Evolutionary conservation across 495 filamentous ascomycete species (phyloP).

Genomic region (Neurospora africana): DNA sequence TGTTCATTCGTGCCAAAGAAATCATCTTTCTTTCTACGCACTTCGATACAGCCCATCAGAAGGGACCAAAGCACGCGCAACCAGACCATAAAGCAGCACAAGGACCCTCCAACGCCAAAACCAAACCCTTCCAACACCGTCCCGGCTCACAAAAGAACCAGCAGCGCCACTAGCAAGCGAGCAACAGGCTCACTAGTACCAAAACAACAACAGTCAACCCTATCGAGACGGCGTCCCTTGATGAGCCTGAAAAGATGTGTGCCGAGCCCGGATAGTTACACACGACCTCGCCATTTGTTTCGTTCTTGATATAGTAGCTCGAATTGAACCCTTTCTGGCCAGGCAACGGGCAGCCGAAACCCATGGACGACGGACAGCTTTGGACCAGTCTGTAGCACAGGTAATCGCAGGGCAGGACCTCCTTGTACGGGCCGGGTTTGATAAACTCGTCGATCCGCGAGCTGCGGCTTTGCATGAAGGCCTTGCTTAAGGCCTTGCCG

Average conservation of each 20-base stretch:
- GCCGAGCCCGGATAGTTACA: conserved; percentile 41
- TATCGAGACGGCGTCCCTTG: conserved; percentile 9
- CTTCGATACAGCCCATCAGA: background rate
- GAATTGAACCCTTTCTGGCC: conserved; percentile 40
- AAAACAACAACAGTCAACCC: conserved; percentile 7
- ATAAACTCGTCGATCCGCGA: conserved; percentile 58
- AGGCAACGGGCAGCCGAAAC: conserved; percentile 63
- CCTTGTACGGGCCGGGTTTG: conserved; percentile 83
- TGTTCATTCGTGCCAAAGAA: background rate
- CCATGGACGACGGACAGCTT: conserved; percentile 69
- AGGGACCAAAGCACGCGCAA: background rate
- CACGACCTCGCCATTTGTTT: conserved; percentile 15
- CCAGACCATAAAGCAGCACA: background rate
- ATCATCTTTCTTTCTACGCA: background rate
- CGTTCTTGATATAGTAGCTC: conserved; percentile 50
- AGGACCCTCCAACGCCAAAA: background rate
- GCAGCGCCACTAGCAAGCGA: background rate
- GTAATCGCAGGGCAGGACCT: conserved; percentile 75
- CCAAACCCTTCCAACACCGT: background rate
- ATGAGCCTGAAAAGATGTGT: conserved; percentile 19
- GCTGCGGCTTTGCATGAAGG: conserved; percentile 53
- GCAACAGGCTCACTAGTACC: conserved; percentile 6
- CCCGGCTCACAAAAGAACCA: background rate
- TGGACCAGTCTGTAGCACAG: conserved; percentile 75
- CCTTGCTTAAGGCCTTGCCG: conserved; percentile 1